phyloP scores from a whole-genome alignment of 345 rosid genomes.

The Pseudoturritis turrita region DNA sequence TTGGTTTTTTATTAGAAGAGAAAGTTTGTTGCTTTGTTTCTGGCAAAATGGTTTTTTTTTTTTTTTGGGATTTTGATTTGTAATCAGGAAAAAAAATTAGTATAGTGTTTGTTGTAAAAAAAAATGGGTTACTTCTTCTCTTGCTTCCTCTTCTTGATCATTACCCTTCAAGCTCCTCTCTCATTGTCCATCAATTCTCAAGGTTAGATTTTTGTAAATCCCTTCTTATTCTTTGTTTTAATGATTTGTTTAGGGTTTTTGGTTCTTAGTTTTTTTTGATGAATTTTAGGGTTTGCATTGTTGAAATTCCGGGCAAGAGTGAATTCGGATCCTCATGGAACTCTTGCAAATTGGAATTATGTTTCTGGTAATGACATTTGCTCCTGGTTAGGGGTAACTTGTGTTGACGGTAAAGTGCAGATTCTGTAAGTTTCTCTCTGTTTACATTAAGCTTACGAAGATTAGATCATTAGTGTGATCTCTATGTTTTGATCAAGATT shows the following conservation, averaged over 20 bases:
- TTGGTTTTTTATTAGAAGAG: constrained; percentile 1
- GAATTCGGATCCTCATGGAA: constrained; percentile 58
- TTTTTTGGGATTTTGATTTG: constrained; percentile 28
- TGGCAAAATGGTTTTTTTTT: constrained; percentile 1
- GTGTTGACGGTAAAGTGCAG: constrained; percentile 65
- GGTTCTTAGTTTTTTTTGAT: constrained; percentile 16
- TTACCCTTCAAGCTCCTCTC: constrained; percentile 39
- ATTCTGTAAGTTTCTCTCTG: constrained; percentile 60
- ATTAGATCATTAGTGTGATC: constrained; percentile 39
- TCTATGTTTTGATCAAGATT: background rate
- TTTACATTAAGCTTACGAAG: constrained; percentile 46
- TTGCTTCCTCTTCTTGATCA: constrained; percentile 44
- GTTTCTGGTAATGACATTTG: constrained; percentile 48
- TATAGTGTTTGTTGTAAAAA: constrained; percentile 34
- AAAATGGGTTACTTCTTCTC: constrained; percentile 59
- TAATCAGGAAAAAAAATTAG: constrained; percentile 29
- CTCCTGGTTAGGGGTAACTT: constrained; percentile 69
- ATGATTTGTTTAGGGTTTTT: background rate
- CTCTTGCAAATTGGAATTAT: constrained; percentile 56
- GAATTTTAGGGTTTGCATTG: constrained; percentile 58
- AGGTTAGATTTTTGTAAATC: constrained; percentile 35
- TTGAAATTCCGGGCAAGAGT: constrained; percentile 58
- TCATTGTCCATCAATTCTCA: constrained; percentile 52
- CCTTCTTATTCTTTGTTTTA: background rate
- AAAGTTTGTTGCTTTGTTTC: background rate